phyloP scores from a whole-genome alignment of 257 asterid species.

The Eustoma russellianum region DNA sequence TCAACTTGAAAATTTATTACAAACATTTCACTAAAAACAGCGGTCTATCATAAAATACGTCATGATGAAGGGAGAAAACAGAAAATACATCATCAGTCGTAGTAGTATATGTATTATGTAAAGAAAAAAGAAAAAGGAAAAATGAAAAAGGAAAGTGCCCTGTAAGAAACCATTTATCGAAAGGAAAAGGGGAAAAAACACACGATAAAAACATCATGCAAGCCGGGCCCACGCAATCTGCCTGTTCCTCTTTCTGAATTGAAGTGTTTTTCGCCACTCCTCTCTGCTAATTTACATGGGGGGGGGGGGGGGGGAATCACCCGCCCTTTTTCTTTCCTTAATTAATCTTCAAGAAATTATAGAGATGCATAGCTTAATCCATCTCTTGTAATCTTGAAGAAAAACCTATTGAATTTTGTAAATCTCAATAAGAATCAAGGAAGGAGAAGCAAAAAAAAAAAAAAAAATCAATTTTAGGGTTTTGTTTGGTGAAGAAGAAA shows the following conservation, averaged over 20 bases:
- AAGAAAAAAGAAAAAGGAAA: too few species aligned
- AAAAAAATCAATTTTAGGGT: neutral
- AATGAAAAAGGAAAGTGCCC: too few species aligned
- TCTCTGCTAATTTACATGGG: conserved; percentile 4
- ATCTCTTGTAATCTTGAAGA: neutral
- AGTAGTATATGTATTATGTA: too few species aligned
- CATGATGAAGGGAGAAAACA: too few species aligned
- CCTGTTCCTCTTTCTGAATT: neutral
- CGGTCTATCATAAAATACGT: too few species aligned
- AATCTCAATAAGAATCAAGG: too few species aligned
- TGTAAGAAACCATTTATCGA: too few species aligned
- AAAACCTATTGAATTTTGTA: neutral
- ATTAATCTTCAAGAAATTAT: conserved; percentile 28
- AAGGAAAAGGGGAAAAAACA: neutral
- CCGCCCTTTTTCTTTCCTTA: neutral
- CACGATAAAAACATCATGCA: neutral
- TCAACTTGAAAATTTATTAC: too few species aligned
- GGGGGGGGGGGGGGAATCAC: too few species aligned
- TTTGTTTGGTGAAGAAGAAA: neutral
- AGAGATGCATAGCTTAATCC: neutral
- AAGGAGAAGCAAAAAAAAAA: too few species aligned
- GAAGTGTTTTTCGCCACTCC: conserved; percentile 14
- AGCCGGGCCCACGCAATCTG: neutral
- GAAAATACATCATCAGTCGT: too few species aligned
- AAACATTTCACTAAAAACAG: too few species aligned